phyloP scores from a whole-genome alignment of 768 basidiomycete genomes.

The Fomitopsis pulvina region DNA sequence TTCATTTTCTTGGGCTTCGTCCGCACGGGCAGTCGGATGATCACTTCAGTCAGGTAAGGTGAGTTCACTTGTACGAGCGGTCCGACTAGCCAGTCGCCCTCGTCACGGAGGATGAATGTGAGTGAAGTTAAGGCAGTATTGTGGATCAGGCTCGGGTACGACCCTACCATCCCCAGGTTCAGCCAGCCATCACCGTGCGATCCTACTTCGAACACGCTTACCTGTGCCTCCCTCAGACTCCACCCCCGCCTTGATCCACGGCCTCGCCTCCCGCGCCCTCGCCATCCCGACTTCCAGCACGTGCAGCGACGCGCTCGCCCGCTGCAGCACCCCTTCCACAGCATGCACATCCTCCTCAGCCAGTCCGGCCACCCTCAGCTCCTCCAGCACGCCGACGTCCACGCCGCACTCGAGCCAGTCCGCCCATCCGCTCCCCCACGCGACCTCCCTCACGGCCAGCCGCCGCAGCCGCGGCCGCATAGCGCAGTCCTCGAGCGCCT shows the following conservation, averaged over 20 bases:
- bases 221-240: not conserved
- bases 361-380: not conserved
- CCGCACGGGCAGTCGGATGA: not conserved
- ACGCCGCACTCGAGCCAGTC: constrained; percentile 2
- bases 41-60: not conserved
- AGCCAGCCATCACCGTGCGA: not conserved
- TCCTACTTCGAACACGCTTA: not conserved
- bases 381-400: not conserved
- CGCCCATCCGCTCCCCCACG: not conserved
- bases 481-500: not conserved
- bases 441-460: not conserved
- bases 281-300: not conserved
- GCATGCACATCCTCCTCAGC: not conserved
- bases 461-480: not conserved
- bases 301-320: not conserved
- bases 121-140: not conserved
- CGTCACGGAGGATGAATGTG: not conserved
- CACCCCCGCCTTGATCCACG: not conserved
- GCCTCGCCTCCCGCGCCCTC: not conserved
- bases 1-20: not conserved
- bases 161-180: not conserved
- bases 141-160: not conserved
- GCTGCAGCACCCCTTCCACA: not conserved
- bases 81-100: not conserved
- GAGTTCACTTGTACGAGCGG: not conserved